These are phyloP conservation scores for Carex myosuroides DNA, from an alignment of 176 grass and related monocot species.

Conservation along the genomic window DNA sequence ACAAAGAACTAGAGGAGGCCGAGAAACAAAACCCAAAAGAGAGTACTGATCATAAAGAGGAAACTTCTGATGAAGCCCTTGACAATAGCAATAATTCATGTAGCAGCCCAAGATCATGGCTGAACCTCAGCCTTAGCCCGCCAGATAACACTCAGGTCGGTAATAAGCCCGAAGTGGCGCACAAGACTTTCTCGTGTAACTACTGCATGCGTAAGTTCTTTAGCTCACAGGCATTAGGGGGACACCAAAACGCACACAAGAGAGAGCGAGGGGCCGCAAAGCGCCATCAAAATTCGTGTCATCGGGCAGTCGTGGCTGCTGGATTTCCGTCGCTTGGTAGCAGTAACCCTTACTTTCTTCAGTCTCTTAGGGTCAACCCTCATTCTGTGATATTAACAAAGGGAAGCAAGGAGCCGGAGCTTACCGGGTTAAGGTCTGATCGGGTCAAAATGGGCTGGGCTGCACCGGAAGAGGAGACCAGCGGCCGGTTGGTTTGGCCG, in stretches of 20 bases:
- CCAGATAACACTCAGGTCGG: slow-evolving; percentile 20
- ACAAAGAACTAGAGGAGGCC: slow-evolving; percentile 23
- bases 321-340: slow-evolving; percentile 16
- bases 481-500: slow-evolving; percentile 41
- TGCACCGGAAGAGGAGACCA: slow-evolving; percentile 34
- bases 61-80: slow-evolving; percentile 18
- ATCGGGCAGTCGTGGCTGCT: slow-evolving; percentile 22
- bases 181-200: slow-evolving; percentile 81
- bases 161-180: slow-evolving; percentile 28
- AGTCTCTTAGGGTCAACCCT: slow-evolving; percentile 51
- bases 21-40: slow-evolving; percentile 20
- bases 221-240: slow-evolving; percentile 78
- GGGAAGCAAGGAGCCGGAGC: slow-evolving; percentile 23
- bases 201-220: slow-evolving; percentile 90
- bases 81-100: slow-evolving; percentile 17
- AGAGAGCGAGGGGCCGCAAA: slow-evolving; percentile 68
- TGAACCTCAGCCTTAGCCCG: slow-evolving; percentile 39
- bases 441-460: slow-evolving; percentile 34
- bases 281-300: slow-evolving; percentile 36
- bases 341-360: slow-evolving; percentile 30
- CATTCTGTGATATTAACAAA: slow-evolving; percentile 48
- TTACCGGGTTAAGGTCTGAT: slow-evolving; percentile 37
- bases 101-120: slow-evolving; percentile 35
- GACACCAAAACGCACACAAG: slow-evolving; percentile 90
- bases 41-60: neutral